Evolutionary conservation across 140 eudicot species (phyloP).

Genomic region (Stevia rebaudiana): DNA sequence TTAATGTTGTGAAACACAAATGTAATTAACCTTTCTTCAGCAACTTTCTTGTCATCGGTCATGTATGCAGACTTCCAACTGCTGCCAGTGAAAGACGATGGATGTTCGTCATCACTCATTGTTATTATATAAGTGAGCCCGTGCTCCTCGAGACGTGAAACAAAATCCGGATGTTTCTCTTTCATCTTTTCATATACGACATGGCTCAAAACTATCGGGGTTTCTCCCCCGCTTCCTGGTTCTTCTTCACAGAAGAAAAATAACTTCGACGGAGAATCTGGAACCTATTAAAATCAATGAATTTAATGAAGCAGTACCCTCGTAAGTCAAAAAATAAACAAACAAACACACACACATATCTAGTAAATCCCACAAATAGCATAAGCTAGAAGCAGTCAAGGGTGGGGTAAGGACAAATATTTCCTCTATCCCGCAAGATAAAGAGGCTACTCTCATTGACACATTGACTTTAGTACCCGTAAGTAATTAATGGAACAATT

Average conservation of each 20-base stretch:
- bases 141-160: slow-evolving; percentile 49
- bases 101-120: slow-evolving; percentile 64
- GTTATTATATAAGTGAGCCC: slow-evolving; percentile 59
- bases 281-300: slow-evolving; percentile 36
- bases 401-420: too few species aligned
- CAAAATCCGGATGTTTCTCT: slow-evolving; percentile 65
- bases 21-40: slow-evolving; percentile 85
- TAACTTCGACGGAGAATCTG: slow-evolving; percentile 62
- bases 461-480: too few species aligned
- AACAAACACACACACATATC: too few species aligned
- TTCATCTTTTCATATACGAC: too few species aligned
- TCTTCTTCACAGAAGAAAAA: slow-evolving; percentile 80
- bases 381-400: too few species aligned
- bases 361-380: too few species aligned
- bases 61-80: slow-evolving; percentile 78
- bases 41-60: slow-evolving; percentile 65
- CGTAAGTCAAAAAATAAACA: too few species aligned
- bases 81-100: slow-evolving; percentile 71
- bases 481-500: not conserved
- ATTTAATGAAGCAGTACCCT: not conserved
- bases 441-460: too few species aligned
- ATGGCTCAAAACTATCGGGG: slow-evolving; percentile 23
- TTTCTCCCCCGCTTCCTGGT: slow-evolving; percentile 78
- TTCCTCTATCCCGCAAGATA: too few species aligned
- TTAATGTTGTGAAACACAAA: not conserved